These are phyloP conservation scores for Calocybe indica DNA, from an alignment of 768 basidiomycete genomes.

Conservation along the genomic window DNA sequence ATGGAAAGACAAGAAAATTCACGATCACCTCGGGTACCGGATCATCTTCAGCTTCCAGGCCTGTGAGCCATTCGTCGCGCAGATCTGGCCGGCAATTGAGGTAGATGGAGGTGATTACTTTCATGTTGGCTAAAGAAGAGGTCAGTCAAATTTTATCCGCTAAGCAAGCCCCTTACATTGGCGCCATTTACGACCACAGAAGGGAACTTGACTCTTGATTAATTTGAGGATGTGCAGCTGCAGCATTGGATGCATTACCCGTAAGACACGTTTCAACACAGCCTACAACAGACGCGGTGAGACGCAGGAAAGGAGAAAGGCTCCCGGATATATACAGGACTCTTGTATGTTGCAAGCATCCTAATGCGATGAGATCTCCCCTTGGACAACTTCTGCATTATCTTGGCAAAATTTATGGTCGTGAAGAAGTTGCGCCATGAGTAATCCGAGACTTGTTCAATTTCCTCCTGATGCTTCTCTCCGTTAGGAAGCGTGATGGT, in stretches of 20 bases:
- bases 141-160: constrained; percentile 5
- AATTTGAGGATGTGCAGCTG: constrained; percentile 94
- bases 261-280: constrained; percentile 89
- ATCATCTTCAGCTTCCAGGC: constrained; percentile 86
- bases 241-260: constrained; percentile 90
- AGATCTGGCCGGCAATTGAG: constrained; percentile 95
- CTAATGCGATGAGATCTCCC: constrained; percentile 90
- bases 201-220: constrained; percentile 98
- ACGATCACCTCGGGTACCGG: constrained; percentile 78
- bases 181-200: constrained; percentile 96
- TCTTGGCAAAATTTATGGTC: constrained; percentile 94
- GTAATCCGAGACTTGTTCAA: constrained; percentile 90
- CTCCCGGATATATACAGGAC: constrained; percentile 57
- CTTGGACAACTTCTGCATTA: constrained; percentile 97
- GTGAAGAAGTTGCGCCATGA: constrained; percentile 98
- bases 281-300: constrained; percentile 45
- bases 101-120: constrained; percentile 98
- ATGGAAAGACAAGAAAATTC: constrained; percentile 3
- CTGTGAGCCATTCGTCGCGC: constrained; percentile 95
- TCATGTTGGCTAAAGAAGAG: constrained; percentile 83
- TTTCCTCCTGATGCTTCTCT: constrained; percentile 74
- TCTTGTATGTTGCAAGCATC: constrained; percentile 97
- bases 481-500: constrained; percentile 63
- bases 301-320: background rate
- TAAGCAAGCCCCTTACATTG: constrained; percentile 57